phyloP scores from a whole-genome alignment of 495 filamentous ascomycete species.

The Geopyxis carbonaria region DNA sequence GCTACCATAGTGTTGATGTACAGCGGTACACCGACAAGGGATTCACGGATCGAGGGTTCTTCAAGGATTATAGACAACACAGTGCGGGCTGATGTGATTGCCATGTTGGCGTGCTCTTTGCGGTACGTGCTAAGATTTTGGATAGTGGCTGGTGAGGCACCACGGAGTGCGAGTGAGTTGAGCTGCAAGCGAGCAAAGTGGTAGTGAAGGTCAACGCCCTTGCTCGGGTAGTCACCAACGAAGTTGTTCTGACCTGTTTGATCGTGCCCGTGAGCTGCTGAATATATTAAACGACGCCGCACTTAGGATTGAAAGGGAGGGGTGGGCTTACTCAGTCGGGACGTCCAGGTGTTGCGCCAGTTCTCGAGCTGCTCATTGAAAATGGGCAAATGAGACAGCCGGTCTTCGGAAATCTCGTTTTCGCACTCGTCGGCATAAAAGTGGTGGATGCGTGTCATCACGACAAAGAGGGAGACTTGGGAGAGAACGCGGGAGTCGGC shows the following conservation, averaged over 20 bases:
- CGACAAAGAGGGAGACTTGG: slow-evolving; percentile 41
- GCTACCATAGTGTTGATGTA: slow-evolving; percentile 43
- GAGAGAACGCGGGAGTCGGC: slow-evolving; percentile 38
- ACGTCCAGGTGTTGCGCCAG: slow-evolving; percentile 41
- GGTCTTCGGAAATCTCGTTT: slow-evolving; percentile 35
- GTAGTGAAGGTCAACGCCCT: slow-evolving; percentile 43
- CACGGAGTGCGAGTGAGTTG: slow-evolving; percentile 41
- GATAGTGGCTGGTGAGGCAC: slow-evolving; percentile 33
- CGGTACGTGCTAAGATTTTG: slow-evolving; percentile 38
- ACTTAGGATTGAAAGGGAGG: background rate
- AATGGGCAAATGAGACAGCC: slow-evolving; percentile 34
- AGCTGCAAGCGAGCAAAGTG: slow-evolving; percentile 45
- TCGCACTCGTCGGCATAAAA: slow-evolving; percentile 40
- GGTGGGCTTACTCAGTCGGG: slow-evolving; percentile 32
- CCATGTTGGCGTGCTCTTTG: slow-evolving; percentile 38
- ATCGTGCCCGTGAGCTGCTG: background rate
- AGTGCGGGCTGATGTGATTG: slow-evolving; percentile 39
- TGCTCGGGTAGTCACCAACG: slow-evolving; percentile 40
- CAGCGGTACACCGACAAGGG: slow-evolving; percentile 29
- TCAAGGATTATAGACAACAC: slow-evolving; percentile 40
- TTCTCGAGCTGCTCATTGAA: slow-evolving; percentile 40
- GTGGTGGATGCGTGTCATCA: slow-evolving; percentile 40
- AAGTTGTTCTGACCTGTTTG: slow-evolving; percentile 33
- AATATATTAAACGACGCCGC: background rate
- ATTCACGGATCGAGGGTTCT: slow-evolving; percentile 37